Evolutionary conservation across 2,329 filamentous ascomycete genomes (phyloP).

Genomic region (Neonectria magnoliae): DNA sequence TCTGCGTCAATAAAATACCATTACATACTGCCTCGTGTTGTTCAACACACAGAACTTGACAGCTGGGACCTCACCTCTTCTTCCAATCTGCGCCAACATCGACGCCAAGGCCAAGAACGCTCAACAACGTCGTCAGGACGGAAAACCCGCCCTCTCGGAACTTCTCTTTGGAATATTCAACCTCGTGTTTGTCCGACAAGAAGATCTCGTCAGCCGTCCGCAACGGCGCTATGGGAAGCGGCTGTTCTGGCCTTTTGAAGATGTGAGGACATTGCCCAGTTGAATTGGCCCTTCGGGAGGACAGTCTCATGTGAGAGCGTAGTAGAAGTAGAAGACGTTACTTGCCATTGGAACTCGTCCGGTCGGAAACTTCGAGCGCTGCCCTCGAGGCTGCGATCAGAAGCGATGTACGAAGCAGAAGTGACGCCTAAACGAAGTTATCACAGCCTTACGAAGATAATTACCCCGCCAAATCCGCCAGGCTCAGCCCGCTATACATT

Average conservation of each 20-base stretch:
- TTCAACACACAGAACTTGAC: background rate
- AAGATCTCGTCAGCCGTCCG: background rate
- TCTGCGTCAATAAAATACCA: background rate
- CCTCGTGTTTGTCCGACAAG: constrained; percentile 1
- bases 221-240: constrained; percentile 3
- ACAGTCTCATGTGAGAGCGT: constrained; percentile 17
- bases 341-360: constrained; percentile 10
- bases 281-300: constrained; percentile 16
- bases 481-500: background rate
- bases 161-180: constrained; percentile 21
- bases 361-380: background rate
- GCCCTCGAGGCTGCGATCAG: background rate
- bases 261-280: constrained; percentile 27
- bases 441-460: background rate
- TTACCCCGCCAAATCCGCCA: background rate
- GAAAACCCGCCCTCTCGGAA: constrained; percentile 12
- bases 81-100: constrained; percentile 16
- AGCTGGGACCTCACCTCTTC: background rate
- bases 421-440: background rate
- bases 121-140: constrained; percentile 18
- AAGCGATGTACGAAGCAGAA: background rate
- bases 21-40: background rate
- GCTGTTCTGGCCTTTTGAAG: constrained; percentile 23
- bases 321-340: constrained; percentile 16
- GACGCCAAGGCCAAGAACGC: constrained; percentile 7